Percentiles rank a stretch among this genome's conserved stretches.
These are phyloP conservation scores for Diphasiastrum complanatum DNA, from an alignment of 83 land plant species.

Conservation along the genomic window DNA sequence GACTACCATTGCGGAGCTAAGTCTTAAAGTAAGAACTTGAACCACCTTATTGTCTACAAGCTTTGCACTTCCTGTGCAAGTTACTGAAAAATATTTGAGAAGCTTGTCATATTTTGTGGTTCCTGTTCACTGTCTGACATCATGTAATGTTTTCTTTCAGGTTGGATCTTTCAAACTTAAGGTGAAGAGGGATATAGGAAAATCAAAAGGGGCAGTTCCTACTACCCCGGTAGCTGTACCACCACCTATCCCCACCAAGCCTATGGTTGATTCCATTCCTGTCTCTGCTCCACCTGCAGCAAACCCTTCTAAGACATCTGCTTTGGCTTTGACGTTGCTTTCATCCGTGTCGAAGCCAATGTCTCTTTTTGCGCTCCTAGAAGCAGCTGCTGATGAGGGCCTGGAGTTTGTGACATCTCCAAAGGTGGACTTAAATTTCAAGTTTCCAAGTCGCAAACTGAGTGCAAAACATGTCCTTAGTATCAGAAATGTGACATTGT, in stretches of 20 bases:
- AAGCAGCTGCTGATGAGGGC: constrained; percentile 37
- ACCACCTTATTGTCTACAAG: background rate
- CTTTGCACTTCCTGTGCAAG: background rate
- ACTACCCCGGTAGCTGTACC: constrained; percentile 16
- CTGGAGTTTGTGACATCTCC: constrained; percentile 36
- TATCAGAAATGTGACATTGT: background rate
- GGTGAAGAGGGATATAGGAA: constrained; percentile 29
- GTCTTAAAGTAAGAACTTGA: constrained; percentile 59
- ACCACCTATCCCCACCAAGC: constrained; percentile 32
- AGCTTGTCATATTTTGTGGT: too few relatives aligned
- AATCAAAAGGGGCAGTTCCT: constrained; percentile 18
- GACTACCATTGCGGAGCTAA: constrained; percentile 80
- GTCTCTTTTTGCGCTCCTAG: constrained; percentile 23
- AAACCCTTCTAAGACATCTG: constrained; percentile 7
- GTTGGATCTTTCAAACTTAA: constrained; percentile 30
- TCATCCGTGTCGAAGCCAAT: constrained; percentile 20
- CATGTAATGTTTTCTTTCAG: constrained; percentile 7
- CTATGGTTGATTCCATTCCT: constrained; percentile 29
- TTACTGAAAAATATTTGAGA: too few relatives aligned
- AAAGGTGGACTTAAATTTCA: too few relatives aligned
- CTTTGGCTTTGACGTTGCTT: background rate
- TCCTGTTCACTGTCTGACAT: too few relatives aligned
- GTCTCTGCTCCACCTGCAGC: constrained; percentile 14
- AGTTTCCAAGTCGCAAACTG: too few relatives aligned
- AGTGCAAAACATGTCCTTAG: too few relatives aligned